Evolutionary conservation across 768 basidiomycete genomes (phyloP), one percentile per base, ranked within the genome.

Genomic region (Melanogaster broomeanus): DNA sequence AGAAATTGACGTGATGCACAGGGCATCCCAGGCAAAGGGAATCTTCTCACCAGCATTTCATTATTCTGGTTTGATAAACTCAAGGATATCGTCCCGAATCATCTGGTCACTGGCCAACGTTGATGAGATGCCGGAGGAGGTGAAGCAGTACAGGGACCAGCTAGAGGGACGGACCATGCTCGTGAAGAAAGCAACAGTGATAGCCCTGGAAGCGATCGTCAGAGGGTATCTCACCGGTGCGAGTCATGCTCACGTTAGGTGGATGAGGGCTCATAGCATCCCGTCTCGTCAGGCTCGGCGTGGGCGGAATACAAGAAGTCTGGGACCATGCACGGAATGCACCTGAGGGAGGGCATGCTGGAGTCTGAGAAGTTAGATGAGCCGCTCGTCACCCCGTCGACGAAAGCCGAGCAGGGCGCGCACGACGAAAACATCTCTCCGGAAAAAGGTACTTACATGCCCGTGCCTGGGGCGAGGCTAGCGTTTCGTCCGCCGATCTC

Each of bases 341-440:
- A 74, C 8, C 73, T 97, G 44, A 87, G 90, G 0, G 69, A 77
- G 6, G 91, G 86, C 9, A 97, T 45, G 75, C 83, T 58, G n/a
- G 95, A 99, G 74, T 91, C 89, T 1, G 80, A 91, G 59, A 85
- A 88, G 63, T 74, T 99, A 19, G 81, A 86, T 1, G 74, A 85
- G 52, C 90, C 95, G 2, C 72, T 98, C 25, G 95, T 99, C 68
- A 99, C 97, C 0, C 97, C 97, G 0, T 96, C 93, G 0, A 98
- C 97, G 6, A 98, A 99, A 67, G 97, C 96, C 1, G 93, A 93
- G 49, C 85, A 88, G 61, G 97, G 97, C 2, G 77, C 80, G 39
- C 95, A 99, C 63, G 97, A 99, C 67, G 95, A 98, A 70, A 99
- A 99, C 65, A 93, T 96, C 55, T 88, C 90, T 44, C 90, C 90